Conservation (phyloP, 345 rosid genomes). For the Pistacia integerrima region DNA sequence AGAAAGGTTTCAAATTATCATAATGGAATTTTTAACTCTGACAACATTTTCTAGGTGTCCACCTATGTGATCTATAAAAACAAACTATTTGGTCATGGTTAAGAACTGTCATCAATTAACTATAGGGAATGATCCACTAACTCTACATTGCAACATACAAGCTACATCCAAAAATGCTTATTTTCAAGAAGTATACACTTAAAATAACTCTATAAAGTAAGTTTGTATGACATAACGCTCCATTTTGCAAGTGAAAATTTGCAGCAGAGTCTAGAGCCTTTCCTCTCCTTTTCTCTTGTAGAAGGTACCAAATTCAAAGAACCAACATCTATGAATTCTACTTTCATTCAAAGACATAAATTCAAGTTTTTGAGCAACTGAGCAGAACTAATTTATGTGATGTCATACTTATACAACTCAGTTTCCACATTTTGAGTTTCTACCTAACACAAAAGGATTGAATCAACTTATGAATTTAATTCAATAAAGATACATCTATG, state of each 20-base stretch:
- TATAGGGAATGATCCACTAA: too few species aligned
- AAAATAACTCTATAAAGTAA: background rate
- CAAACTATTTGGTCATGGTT: too few species aligned
- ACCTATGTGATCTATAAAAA: background rate
- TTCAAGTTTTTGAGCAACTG: background rate
- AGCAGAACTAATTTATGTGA: background rate
- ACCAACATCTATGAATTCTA: slow-evolving; percentile 5
- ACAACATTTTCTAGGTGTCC: background rate
- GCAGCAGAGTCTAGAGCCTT: slow-evolving; percentile 95
- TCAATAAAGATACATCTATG: too few species aligned
- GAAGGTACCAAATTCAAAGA: slow-evolving; percentile 60
- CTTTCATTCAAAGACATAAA: background rate
- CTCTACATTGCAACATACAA: background rate
- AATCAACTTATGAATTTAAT: background rate
- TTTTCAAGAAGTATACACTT: background rate
- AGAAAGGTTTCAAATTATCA: background rate
- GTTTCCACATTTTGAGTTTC: background rate
- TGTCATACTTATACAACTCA: background rate
- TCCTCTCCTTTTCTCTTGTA: slow-evolving; percentile 94
- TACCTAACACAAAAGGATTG: background rate
- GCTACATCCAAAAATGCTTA: background rate
- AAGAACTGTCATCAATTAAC: too few species aligned
- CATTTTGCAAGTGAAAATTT: slow-evolving; percentile 97
- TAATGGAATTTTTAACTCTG: background rate
- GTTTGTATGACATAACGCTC: slow-evolving; percentile 60